Percentiles rank a stretch among this genome's conserved stretches.
Conservation (phyloP, 768 basidiomycete genomes). For the Russula virescens region DNA sequence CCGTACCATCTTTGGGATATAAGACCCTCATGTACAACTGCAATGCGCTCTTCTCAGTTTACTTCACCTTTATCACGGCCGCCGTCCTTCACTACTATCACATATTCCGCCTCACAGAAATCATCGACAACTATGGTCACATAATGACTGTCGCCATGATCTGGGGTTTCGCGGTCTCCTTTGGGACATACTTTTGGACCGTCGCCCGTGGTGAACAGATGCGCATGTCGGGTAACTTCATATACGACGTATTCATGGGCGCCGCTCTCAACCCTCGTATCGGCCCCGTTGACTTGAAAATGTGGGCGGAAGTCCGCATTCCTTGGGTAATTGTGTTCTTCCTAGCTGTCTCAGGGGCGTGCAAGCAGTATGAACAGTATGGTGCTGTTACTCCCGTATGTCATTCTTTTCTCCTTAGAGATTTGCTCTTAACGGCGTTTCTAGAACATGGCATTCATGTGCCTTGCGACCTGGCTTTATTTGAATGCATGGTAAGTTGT, state of each 20-base stretch:
- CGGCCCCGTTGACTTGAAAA: constrained; percentile 89
- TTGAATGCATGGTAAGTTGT: constrained; percentile 79
- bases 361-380: constrained; percentile 90
- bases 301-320: constrained; percentile 97
- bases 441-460: constrained; percentile 96
- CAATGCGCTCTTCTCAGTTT: constrained; percentile 85
- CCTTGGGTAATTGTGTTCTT: constrained; percentile 97
- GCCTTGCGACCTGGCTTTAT: constrained; percentile 92
- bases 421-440: neutral
- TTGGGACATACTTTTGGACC: constrained; percentile 74
- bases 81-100: constrained; percentile 67
- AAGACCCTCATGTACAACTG: constrained; percentile 94
- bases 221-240: constrained; percentile 90
- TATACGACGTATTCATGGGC: constrained; percentile 98
- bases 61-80: constrained; percentile 73
- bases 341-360: constrained; percentile 84
- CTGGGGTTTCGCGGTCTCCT: constrained; percentile 76
- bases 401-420: constrained; percentile 18
- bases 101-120: constrained; percentile 86
- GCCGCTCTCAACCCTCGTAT: constrained; percentile 91
- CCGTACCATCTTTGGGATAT: constrained; percentile 91
- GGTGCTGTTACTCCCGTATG: constrained; percentile 89
- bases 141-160: constrained; percentile 96
- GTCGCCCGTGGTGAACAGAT: constrained; percentile 74
- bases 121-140: constrained; percentile 94